These are phyloP conservation scores for Phytophthora agathidicida DNA, from an alignment of 352 stramenopile genomes.

Conservation along the genomic window DNA sequence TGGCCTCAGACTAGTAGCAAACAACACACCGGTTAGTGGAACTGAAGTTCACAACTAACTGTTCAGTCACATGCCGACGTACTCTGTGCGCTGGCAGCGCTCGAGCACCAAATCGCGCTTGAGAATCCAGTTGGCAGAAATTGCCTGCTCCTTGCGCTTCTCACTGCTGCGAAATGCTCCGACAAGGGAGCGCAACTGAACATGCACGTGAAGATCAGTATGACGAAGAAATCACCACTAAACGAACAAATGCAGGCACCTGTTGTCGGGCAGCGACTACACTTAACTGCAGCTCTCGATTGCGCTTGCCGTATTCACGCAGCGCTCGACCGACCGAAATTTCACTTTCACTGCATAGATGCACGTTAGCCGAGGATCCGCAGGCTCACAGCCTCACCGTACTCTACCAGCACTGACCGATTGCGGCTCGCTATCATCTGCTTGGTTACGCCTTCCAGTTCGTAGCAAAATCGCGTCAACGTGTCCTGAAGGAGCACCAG, in stretches of 20 bases:
- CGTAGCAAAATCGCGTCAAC: slow-evolving; percentile 35
- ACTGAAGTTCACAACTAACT: too few relatives aligned
- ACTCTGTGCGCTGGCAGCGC: slow-evolving; percentile 64
- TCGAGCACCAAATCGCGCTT: slow-evolving; percentile 65
- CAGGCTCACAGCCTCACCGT: not conserved
- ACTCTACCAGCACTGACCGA: slow-evolving; percentile 27
- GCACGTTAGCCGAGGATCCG: not conserved
- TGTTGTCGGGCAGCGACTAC: slow-evolving; percentile 46
- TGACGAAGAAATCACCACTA: too few relatives aligned
- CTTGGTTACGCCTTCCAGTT: slow-evolving; percentile 44
- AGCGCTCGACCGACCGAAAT: slow-evolving; percentile 44
- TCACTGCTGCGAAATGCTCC: slow-evolving; percentile 44
- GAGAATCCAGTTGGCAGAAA: slow-evolving; percentile 39
- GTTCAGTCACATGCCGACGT: slow-evolving; percentile 4
- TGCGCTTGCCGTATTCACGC: slow-evolving; percentile 62
- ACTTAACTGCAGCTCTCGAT: slow-evolving; percentile 49
- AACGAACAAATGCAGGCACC: slow-evolving; percentile 15
- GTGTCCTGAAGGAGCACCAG: slow-evolving; percentile 34
- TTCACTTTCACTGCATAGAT: slow-evolving; percentile 43
- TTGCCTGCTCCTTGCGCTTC: slow-evolving; percentile 42
- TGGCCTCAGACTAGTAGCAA: slow-evolving; percentile 87
- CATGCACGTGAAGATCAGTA: not conserved
- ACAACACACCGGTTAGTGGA: not conserved
- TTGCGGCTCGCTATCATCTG: slow-evolving; percentile 31
- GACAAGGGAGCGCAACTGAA: slow-evolving; percentile 40